These are phyloP conservation scores for Lepidium africanum DNA, from an alignment of 345 rosid genomes.

Conservation along the genomic window DNA sequence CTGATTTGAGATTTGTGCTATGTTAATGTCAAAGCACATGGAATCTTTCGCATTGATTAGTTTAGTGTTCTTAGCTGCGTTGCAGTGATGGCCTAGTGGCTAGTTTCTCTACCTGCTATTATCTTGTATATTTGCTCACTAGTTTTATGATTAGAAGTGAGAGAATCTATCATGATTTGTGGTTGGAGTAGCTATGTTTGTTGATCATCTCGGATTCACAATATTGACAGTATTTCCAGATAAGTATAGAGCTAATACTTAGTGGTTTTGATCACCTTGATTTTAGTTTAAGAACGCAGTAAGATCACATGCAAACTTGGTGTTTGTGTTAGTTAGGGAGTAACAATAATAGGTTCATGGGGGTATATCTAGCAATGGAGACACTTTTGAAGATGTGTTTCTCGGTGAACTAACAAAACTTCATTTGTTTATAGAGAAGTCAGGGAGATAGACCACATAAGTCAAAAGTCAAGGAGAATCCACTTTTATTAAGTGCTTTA, in stretches of 20 bases:
- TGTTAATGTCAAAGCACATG: neutral
- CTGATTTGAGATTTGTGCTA: neutral
- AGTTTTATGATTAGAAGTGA: neutral
- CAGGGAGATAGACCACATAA: neutral
- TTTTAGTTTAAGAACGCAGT: neutral
- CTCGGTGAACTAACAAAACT: neutral
- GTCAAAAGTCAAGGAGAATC: neutral
- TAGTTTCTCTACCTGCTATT: neutral
- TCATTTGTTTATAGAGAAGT: neutral
- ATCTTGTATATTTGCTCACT: neutral
- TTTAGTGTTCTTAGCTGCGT: neutral
- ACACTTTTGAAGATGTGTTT: neutral
- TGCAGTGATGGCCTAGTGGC: neutral
- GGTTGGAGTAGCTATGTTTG: neutral
- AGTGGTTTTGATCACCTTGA: neutral
- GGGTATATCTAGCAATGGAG: neutral
- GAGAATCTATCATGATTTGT: neutral
- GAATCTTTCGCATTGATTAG: neutral
- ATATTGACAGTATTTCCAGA: neutral
- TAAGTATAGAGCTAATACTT: neutral
- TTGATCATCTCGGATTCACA: neutral
- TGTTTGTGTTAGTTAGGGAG: neutral
- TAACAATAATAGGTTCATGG: neutral
- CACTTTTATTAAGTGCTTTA: neutral
- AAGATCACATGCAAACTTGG: neutral